A percentile compares a stretch with the other conserved stretches of the same genome.
Conservation (phyloP, 2,329 filamentous ascomycete species). For the Lasiodiplodia theobromae region DNA sequence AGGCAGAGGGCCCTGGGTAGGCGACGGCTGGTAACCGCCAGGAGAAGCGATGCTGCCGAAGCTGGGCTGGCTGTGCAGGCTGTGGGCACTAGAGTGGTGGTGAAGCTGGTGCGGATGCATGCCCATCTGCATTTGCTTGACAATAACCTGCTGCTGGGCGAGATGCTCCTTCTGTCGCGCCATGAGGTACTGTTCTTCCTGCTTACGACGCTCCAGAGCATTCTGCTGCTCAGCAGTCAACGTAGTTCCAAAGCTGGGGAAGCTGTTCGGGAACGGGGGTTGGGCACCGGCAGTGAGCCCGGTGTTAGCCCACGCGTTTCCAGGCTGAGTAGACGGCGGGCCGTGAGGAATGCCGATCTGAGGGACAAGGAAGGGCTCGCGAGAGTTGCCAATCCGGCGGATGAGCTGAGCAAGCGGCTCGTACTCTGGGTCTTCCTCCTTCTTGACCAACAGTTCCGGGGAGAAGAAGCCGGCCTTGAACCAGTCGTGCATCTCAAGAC, state of each 20-base stretch:
- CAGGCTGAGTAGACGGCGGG: conserved; percentile 63
- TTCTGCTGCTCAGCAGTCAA: conserved; percentile 98
- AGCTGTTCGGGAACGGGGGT: conserved; percentile 89
- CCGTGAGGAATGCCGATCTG: conserved; percentile 96
- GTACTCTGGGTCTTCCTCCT: conserved; percentile 90
- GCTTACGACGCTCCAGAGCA: conserved; percentile 92
- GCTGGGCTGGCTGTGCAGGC: conserved; percentile 94
- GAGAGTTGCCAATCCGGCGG: conserved; percentile 92
- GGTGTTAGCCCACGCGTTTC: conserved; percentile 52
- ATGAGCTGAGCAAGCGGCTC: conserved; percentile 95
- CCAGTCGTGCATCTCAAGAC: conserved; percentile 99
- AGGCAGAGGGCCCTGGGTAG: conserved; percentile 61
- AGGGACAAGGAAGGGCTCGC: conserved; percentile 95
- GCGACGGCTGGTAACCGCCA: conserved; percentile 69
- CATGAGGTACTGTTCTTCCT: conserved; percentile 97
- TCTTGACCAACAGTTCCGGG: conserved; percentile 91
- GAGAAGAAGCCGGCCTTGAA: conserved; percentile 99
- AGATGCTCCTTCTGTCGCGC: conserved; percentile 94
- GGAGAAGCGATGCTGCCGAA: conserved; percentile 95
- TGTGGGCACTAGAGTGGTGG: conserved; percentile 94
- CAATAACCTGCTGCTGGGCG: conserved; percentile 81
- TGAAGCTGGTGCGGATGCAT: conserved; percentile 72
- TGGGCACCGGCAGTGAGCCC: conserved; percentile 55
- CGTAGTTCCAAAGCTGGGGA: conserved; percentile 95
- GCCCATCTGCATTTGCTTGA: conserved; percentile 69